These are phyloP conservation scores for Galerina marginata DNA, from an alignment of 768 basidiomycete genomes.

Conservation along the genomic window DNA sequence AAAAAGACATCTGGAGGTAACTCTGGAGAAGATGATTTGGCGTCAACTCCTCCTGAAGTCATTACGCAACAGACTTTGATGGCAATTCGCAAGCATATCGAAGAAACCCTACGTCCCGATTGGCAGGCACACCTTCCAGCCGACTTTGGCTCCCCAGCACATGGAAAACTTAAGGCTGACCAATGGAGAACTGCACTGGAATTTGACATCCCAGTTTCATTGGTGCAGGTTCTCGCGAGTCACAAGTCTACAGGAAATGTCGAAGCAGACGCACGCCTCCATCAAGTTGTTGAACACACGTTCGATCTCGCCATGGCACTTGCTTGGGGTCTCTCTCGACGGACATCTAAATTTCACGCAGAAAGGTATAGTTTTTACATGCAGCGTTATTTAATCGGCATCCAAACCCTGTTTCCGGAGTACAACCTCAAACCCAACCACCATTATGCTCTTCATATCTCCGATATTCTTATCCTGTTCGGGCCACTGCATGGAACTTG, in stretches of 20 bases:
- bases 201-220: slow-evolving; percentile 26
- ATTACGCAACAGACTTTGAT: neutral
- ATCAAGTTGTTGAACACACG: slow-evolving; percentile 18
- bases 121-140: neutral
- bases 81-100: neutral
- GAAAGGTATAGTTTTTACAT: neutral
- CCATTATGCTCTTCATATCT: slow-evolving; percentile 11
- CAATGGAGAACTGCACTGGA: slow-evolving; percentile 28
- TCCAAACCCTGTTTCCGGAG: neutral
- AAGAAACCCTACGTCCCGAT: neutral
- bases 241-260: neutral
- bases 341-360: neutral
- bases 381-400: neutral
- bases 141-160: slow-evolving; percentile 8
- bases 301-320: slow-evolving; percentile 23
- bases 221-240: neutral
- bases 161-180: slow-evolving; percentile 30
- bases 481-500: slow-evolving; percentile 11
- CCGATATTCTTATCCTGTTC: slow-evolving; percentile 37
- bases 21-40: neutral
- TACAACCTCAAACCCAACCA: slow-evolving; percentile 13
- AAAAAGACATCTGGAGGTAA: neutral
- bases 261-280: neutral
- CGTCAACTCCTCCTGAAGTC: no score
- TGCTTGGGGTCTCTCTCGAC: slow-evolving; percentile 8